phyloP scores from a whole-genome alignment of 495 filamentous ascomycete genomes.

The Penicillium pulvis region DNA sequence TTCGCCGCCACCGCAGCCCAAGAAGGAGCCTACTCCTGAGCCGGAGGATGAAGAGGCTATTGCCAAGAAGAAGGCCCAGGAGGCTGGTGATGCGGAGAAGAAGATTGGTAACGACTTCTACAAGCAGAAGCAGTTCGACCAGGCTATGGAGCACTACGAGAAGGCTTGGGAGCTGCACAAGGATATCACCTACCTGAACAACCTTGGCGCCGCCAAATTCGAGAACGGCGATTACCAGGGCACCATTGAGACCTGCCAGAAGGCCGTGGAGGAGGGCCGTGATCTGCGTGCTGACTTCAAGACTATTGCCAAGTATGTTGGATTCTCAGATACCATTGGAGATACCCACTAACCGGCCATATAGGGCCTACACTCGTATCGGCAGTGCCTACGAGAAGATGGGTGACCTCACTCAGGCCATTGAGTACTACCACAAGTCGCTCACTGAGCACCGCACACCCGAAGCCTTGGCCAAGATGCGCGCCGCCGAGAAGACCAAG shows the following conservation, averaged over 20 bases:
- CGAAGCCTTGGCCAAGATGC: conserved; percentile 89
- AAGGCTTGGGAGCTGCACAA: conserved; percentile 95
- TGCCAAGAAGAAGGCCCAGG: conserved; percentile 86
- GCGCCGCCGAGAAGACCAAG: conserved; percentile 89
- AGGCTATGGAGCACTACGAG: conserved; percentile 90
- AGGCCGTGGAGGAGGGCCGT: conserved; percentile 86
- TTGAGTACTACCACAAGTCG: conserved; percentile 89
- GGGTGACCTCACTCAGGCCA: conserved; percentile 76
- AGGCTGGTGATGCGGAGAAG: conserved; percentile 93
- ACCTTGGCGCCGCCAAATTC: conserved; percentile 89
- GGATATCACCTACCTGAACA: conserved; percentile 97
- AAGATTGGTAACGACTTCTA: conserved; percentile 91
- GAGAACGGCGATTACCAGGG: conserved; percentile 93
- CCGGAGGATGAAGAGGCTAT: conserved; percentile 76
- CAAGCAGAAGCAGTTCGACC: conserved; percentile 96
- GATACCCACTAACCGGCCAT: neutral
- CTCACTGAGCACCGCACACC: conserved; percentile 96
- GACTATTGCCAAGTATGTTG: conserved; percentile 80
- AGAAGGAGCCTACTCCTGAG: conserved; percentile 62
- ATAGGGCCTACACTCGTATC: conserved; percentile 81
- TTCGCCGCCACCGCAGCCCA: conserved; percentile 46
- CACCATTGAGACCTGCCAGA: conserved; percentile 81
- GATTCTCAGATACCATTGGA: neutral
- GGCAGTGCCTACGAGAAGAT: conserved; percentile 88
- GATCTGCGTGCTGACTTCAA: conserved; percentile 92